These are phyloP conservation scores for Sporormia fimetaria DNA, from an alignment of 495 filamentous ascomycete species.

Conservation along the genomic window DNA sequence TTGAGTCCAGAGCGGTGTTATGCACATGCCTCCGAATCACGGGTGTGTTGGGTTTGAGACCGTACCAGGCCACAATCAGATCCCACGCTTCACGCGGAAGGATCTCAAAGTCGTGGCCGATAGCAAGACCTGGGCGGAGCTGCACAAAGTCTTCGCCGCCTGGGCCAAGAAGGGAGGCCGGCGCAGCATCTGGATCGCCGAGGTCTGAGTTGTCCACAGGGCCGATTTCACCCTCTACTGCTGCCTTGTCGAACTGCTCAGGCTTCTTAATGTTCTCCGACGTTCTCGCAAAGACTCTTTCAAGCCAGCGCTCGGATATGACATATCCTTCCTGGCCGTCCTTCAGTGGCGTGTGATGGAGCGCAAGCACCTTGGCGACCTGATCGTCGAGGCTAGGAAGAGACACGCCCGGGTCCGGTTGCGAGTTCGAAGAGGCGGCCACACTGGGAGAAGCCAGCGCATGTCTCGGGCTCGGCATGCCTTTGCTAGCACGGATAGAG, in stretches of 20 bases:
- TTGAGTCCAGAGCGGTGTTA: slow-evolving; percentile 50
- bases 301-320: slow-evolving; percentile 69
- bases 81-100: slow-evolving; percentile 74
- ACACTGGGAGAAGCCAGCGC: slow-evolving; percentile 2
- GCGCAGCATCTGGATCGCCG: slow-evolving; percentile 27
- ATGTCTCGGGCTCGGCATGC: slow-evolving; percentile 14
- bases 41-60: slow-evolving; percentile 55
- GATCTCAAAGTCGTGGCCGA: slow-evolving; percentile 60
- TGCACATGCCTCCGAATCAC: slow-evolving; percentile 66
- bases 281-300: slow-evolving; percentile 57
- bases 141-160: slow-evolving; percentile 56
- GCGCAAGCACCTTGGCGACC: slow-evolving; percentile 52
- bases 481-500: slow-evolving; percentile 6
- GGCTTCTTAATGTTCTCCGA: slow-evolving; percentile 39
- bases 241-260: slow-evolving; percentile 47
- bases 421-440: slow-evolving; percentile 3
- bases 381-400: slow-evolving; percentile 59
- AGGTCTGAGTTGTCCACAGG: slow-evolving; percentile 73
- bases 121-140: slow-evolving; percentile 56
- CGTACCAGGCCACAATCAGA: slow-evolving; percentile 70
- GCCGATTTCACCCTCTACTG: slow-evolving; percentile 54
- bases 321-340: slow-evolving; percentile 68
- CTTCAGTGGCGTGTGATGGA: slow-evolving; percentile 40
- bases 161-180: slow-evolving; percentile 40
- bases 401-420: neutral